phyloP scores from a whole-genome alignment of 73 alveolate genomes.

The Tetrahymena thermophila region DNA sequence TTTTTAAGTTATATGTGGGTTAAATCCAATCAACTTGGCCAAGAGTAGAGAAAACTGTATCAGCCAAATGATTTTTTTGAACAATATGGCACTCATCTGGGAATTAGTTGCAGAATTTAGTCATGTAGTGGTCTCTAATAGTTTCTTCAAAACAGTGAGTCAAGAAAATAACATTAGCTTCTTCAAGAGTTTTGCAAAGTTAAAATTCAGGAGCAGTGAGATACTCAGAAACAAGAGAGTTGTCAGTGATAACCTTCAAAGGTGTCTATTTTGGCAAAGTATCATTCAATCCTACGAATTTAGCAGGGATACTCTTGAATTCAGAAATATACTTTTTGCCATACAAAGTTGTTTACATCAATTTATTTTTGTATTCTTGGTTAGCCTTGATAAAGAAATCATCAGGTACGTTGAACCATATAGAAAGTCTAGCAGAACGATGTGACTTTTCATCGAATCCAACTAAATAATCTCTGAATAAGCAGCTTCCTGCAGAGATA shows the following conservation, averaged over 20 bases:
- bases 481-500: slow-evolving; percentile 50
- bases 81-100: slow-evolving; percentile 83
- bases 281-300: neutral
- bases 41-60: slow-evolving; percentile 54
- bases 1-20: slow-evolving; percentile 73
- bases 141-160: slow-evolving; percentile 59
- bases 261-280: slow-evolving; percentile 13
- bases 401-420: slow-evolving; percentile 88
- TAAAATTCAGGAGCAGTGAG: slow-evolving; percentile 59
- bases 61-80: slow-evolving; percentile 74
- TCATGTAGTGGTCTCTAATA: slow-evolving; percentile 49
- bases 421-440: slow-evolving; percentile 82
- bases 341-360: slow-evolving; percentile 24
- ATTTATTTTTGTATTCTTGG: slow-evolving; percentile 44
- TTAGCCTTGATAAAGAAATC: slow-evolving; percentile 57
- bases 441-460: slow-evolving; percentile 73
- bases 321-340: slow-evolving; percentile 2
- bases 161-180: slow-evolving; percentile 72
- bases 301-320: slow-evolving; percentile 19
- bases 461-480: slow-evolving; percentile 80
- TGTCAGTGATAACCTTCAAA: slow-evolving; percentile 71
- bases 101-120: slow-evolving; percentile 72
- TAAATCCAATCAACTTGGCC: slow-evolving; percentile 62
- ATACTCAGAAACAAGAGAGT: slow-evolving; percentile 62
- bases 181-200: slow-evolving; percentile 55